phyloP scores from a whole-genome alignment of 345 rosid species.

The Lepidium africanum region DNA sequence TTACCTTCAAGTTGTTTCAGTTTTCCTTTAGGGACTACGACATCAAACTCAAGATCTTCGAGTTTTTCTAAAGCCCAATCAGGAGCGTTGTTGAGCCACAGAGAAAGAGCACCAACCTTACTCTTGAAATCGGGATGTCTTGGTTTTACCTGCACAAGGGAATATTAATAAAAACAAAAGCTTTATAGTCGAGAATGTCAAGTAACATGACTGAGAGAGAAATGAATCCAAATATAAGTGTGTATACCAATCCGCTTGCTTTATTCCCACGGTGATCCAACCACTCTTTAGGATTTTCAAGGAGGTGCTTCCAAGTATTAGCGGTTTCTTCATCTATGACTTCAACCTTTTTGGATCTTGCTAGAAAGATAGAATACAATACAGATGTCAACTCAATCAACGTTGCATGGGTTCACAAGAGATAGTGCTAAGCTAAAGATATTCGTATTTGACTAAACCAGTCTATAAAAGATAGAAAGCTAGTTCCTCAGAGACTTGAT shows the following conservation, averaged over 20 bases:
- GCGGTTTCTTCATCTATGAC: constrained; percentile 14
- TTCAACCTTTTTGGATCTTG: constrained; percentile 3
- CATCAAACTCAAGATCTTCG: constrained; percentile 33
- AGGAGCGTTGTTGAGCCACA: constrained; percentile 58
- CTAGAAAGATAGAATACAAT: neutral
- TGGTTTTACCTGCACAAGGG: constrained; percentile 40
- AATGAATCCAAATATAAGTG: neutral
- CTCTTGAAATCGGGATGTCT: constrained; percentile 67
- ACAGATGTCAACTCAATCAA: neutral
- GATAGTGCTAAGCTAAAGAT: neutral
- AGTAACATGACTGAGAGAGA: neutral
- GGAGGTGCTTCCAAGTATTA: constrained; percentile 46
- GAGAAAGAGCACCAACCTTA: constrained; percentile 33
- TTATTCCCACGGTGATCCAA: constrained; percentile 52
- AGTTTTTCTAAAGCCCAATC: constrained; percentile 36
- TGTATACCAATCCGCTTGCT: constrained; percentile 45
- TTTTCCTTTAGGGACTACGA: constrained; percentile 13
- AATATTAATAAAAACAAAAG: neutral
- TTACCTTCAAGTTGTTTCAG: constrained; percentile 38
- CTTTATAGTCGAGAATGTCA: neutral
- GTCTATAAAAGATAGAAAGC: neutral
- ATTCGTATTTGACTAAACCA: neutral
- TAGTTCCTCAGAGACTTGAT: neutral
- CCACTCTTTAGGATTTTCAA: constrained; percentile 65
- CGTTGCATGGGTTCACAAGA: neutral